phyloP scores from a whole-genome alignment of 257 asterid species.

The Jacaranda copaia region DNA sequence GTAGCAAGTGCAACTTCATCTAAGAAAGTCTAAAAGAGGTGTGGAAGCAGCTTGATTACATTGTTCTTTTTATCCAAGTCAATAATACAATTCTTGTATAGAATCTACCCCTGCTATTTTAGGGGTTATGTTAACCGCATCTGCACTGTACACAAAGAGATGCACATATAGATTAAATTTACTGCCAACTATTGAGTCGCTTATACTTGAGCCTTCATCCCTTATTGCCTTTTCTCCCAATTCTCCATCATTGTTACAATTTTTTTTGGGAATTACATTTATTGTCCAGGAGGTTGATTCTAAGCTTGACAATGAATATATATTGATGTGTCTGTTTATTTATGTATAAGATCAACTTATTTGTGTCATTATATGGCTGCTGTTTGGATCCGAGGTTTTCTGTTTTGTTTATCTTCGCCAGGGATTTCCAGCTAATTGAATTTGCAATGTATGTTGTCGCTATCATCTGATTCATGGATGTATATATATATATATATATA shows the following conservation, averaged over 20 bases:
- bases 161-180: slow-evolving; percentile 56
- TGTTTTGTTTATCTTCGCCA: not conserved
- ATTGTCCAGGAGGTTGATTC: not conserved
- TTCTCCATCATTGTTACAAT: not conserved
- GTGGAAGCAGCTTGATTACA: slow-evolving; percentile 33
- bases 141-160: slow-evolving; percentile 59
- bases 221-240: not conserved
- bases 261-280: not conserved
- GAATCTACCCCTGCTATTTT: slow-evolving; percentile 62
- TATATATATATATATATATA: not conserved
- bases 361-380: not conserved
- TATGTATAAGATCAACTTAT: not conserved
- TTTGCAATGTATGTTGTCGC: slow-evolving; percentile 32
- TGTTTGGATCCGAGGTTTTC: not conserved
- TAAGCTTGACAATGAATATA: not conserved
- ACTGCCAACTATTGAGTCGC: slow-evolving; percentile 33
- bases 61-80: slow-evolving; percentile 40
- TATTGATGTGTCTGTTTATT: not conserved
- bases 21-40: slow-evolving; percentile 17
- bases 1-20: slow-evolving; percentile 26
- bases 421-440: not conserved
- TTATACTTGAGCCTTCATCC: slow-evolving; percentile 27
- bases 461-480: slow-evolving; percentile 8
- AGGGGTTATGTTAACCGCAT: slow-evolving; percentile 51
- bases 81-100: slow-evolving; percentile 73